phyloP scores from a whole-genome alignment of 192 early-diverging fungal genomes.

The Entomortierella lignicola region DNA sequence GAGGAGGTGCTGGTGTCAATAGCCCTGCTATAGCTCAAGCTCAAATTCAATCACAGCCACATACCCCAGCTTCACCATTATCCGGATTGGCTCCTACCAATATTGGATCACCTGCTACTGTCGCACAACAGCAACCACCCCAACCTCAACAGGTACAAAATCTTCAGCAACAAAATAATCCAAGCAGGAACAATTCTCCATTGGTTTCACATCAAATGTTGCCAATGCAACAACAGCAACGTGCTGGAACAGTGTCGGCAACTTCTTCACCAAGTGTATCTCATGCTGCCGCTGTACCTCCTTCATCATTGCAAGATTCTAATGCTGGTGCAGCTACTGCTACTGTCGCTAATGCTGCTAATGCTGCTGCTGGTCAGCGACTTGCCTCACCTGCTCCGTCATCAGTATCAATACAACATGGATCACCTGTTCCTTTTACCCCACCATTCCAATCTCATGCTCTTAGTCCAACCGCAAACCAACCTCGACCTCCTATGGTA shows the following conservation, averaged over 20 bases:
- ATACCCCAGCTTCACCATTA: slow-evolving; percentile 18
- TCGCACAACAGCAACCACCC: background rate
- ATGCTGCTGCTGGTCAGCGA: slow-evolving; percentile 2
- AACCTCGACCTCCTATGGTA: slow-evolving; percentile 14
- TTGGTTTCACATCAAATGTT: slow-evolving; percentile 26
- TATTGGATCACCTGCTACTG: slow-evolving; percentile 31
- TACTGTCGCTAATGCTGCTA: no score
- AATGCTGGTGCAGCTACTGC: no score
- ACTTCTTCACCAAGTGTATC: slow-evolving; percentile 34
- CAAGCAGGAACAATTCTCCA: slow-evolving; percentile 30
- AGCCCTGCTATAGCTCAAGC: slow-evolving; percentile 39
- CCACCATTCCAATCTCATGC: slow-evolving; percentile 20
- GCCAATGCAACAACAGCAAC: slow-evolving; percentile 12
- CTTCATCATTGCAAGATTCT: background rate
- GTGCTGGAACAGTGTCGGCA: slow-evolving; percentile 14
- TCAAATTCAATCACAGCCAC: slow-evolving; percentile 17
- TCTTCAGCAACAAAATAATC: slow-evolving; percentile 9
- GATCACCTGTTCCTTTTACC: background rate
- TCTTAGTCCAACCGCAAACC: slow-evolving; percentile 13
- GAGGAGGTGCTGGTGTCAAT: slow-evolving; percentile 8
- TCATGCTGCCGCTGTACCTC: slow-evolving; percentile 11
- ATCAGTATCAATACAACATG: background rate
- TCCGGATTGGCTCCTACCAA: background rate
- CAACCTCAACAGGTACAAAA: slow-evolving; percentile 29
- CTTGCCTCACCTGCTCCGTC: slow-evolving; percentile 14